A percentile compares a stretch with the other conserved stretches of the same genome.
These are phyloP conservation scores for Fusarium luffae DNA, from an alignment of 2,329 filamentous ascomycete genomes.

Conservation along the genomic window DNA sequence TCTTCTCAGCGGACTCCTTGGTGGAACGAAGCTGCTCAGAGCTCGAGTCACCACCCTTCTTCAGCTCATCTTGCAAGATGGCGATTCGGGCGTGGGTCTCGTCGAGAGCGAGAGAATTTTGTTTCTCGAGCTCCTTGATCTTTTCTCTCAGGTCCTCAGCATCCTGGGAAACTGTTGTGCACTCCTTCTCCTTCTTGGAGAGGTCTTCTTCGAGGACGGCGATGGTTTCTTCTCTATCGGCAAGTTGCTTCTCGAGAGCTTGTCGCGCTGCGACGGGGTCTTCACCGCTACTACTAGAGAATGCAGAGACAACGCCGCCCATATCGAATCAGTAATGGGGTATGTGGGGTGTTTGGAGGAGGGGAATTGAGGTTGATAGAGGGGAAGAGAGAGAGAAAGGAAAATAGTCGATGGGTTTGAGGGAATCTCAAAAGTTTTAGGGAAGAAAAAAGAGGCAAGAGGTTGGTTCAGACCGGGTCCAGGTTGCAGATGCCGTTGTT, in stretches of 20 bases:
- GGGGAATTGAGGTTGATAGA: constrained; percentile 21
- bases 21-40: constrained; percentile 44
- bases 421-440: constrained; percentile 18
- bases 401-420: constrained; percentile 16
- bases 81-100: constrained; percentile 50
- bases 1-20: constrained; percentile 41
- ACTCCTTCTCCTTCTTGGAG: constrained; percentile 54
- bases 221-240: constrained; percentile 54
- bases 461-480: constrained; percentile 20
- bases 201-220: constrained; percentile 49
- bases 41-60: constrained; percentile 42
- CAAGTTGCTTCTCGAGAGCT: constrained; percentile 53
- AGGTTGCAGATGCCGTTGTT: constrained; percentile 33
- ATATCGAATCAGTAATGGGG: constrained; percentile 47
- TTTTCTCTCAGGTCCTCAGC: constrained; percentile 53
- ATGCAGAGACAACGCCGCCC: constrained; percentile 56
- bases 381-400: constrained; percentile 8
- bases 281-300: constrained; percentile 50
- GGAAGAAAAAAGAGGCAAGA: constrained; percentile 18
- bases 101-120: constrained; percentile 46
- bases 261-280: constrained; percentile 48
- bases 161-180: constrained; percentile 50
- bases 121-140: constrained; percentile 51
- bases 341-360: constrained; percentile 22
- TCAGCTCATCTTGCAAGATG: constrained; percentile 51